Evolutionary conservation across 2,329 filamentous ascomycete genomes (phyloP).

Genomic region (Cytospora chrysosperma): DNA sequence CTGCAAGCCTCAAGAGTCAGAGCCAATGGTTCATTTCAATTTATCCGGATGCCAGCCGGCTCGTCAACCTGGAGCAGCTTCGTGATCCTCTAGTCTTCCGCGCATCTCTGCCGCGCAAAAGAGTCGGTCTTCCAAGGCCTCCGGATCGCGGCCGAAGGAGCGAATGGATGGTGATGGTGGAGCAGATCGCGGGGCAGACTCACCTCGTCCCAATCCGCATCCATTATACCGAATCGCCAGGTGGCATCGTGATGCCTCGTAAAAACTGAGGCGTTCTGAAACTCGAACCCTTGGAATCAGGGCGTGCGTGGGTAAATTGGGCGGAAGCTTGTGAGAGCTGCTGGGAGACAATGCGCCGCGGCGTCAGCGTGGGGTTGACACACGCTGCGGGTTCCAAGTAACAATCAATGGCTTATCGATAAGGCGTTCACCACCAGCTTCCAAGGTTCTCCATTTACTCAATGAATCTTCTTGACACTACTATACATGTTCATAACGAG

Average conservation of each 20-base stretch:
- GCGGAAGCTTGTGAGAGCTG: not conserved
- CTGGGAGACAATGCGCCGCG: not conserved
- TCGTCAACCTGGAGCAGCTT: not conserved
- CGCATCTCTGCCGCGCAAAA: conserved; percentile 5
- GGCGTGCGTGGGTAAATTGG: conserved; percentile 1
- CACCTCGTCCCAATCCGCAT: conserved; percentile 69
- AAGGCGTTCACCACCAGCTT: too few species aligned
- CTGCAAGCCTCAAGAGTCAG: conserved; percentile 42
- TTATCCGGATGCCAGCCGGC: not conserved
- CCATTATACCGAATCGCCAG: conserved; percentile 44
- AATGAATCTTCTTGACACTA: not conserved
- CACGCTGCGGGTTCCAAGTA: not conserved
- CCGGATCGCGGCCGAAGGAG: conserved; percentile 8
- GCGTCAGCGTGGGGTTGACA: conserved; percentile 17
- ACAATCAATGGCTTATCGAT: conserved; percentile 16
- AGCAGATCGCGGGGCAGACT: conserved; percentile 30
- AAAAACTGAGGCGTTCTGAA: not conserved
- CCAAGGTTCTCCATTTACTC: not conserved
- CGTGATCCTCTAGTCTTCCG: not conserved
- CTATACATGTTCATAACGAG: not conserved
- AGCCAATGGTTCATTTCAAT: not conserved
- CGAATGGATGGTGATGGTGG: conserved; percentile 10
- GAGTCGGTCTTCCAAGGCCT: not conserved
- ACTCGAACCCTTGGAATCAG: not conserved
- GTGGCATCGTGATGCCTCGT: conserved; percentile 22